These are phyloP conservation scores for Papiliotrema fonsecae DNA, from an alignment of 1,284 basidiomycete genomes.

Conservation along the genomic window DNA sequence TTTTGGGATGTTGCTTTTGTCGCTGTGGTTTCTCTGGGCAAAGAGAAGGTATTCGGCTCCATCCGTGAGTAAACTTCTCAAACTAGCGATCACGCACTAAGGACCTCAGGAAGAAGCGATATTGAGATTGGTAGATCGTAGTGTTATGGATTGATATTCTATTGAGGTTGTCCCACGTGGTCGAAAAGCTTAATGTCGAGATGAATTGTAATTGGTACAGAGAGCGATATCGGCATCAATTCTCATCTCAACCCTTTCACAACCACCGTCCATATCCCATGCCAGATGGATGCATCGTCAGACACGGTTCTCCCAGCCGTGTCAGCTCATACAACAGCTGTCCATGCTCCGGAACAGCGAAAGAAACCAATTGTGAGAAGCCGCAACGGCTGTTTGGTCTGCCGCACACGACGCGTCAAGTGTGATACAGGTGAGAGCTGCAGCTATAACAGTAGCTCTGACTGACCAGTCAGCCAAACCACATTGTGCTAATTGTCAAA, in stretches of 20 bases:
- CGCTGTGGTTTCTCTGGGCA: conserved; percentile 12
- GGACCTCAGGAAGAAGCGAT: background rate
- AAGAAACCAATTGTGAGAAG: conserved; percentile 12
- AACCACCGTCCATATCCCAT: background rate
- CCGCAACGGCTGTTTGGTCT: conserved; percentile 34
- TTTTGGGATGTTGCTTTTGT: conserved; percentile 8
- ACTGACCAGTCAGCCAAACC: conserved; percentile 15
- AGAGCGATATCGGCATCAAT: background rate
- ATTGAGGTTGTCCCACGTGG: no score
- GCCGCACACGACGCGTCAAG: conserved; percentile 33
- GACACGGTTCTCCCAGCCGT: background rate
- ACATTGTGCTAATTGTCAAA: conserved; percentile 21
- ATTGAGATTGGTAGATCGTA: background rate
- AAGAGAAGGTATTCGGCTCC: conserved; percentile 11
- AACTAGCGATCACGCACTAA: background rate
- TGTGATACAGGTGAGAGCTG: conserved; percentile 30
- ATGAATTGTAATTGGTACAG: background rate
- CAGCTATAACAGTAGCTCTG: background rate
- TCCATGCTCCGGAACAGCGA: no score
- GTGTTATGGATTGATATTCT: no score
- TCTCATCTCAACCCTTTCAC: background rate
- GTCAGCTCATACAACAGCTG: background rate
- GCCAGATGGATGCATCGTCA: no score
- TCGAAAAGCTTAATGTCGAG: no score
- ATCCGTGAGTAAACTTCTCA: background rate